These are phyloP conservation scores for Borealophlyctis nickersoniae DNA, from an alignment of 192 early-diverging fungal species.

Conservation along the genomic window DNA sequence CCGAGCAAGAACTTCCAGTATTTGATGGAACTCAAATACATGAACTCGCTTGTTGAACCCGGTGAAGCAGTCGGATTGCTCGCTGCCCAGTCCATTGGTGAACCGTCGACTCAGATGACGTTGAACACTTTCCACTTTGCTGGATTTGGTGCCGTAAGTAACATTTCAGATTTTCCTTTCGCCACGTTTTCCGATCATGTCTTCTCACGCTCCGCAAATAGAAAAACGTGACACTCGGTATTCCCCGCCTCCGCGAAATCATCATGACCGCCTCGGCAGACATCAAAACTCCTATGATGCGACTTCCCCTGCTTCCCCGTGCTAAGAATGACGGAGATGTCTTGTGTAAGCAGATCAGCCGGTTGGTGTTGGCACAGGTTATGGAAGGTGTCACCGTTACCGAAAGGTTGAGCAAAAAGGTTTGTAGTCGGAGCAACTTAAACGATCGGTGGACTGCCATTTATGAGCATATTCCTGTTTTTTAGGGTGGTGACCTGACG, in stretches of 20 bases:
- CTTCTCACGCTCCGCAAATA: too few relatives aligned
- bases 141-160: slow-evolving; percentile 72
- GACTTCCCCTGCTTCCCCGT: slow-evolving; percentile 65
- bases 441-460: too few relatives aligned
- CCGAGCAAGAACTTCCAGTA: slow-evolving; percentile 76
- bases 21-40: slow-evolving; percentile 94
- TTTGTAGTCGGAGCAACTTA: too few relatives aligned
- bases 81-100: slow-evolving; percentile 96
- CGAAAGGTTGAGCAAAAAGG: slow-evolving; percentile 65
- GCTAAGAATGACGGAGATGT: slow-evolving; percentile 55
- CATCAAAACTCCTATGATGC: slow-evolving; percentile 93
- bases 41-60: slow-evolving; percentile 90
- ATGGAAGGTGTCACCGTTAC: slow-evolving; percentile 81
- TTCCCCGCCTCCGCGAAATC: slow-evolving; percentile 98
- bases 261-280: slow-evolving; percentile 94
- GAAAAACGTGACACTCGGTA: slow-evolving; percentile 99
- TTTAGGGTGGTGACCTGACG: slow-evolving; percentile 34
- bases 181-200: too few relatives aligned
- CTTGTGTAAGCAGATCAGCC: slow-evolving; percentile 71
- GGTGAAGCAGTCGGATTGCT: slow-evolving; percentile 97
- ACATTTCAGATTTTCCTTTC: slow-evolving; percentile 8
- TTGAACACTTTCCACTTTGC: slow-evolving; percentile 99
- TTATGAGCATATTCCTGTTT: too few relatives aligned
- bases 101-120: slow-evolving; percentile 99
- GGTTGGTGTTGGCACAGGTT: slow-evolving; percentile 77